Conservation (phyloP, 2,329 filamentous ascomycete species). For the Diaporthe caulivora region DNA sequence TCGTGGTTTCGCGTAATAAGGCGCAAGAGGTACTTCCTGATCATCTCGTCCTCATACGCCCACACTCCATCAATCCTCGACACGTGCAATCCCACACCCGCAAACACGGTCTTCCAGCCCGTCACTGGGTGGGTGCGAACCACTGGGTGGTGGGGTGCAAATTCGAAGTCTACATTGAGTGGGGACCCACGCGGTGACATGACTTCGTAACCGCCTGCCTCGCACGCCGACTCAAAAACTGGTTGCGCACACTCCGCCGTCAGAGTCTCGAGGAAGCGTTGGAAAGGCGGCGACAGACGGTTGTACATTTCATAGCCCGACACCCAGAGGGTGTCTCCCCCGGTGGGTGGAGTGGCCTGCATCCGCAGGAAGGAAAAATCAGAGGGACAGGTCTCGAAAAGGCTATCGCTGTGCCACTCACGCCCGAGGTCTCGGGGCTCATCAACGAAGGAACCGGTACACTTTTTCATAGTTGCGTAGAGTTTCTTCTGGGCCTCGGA, state of each 20-base stretch:
- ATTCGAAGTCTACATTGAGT: constrained; percentile 60
- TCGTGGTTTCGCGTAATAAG: constrained; percentile 54
- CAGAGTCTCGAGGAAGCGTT: constrained; percentile 68
- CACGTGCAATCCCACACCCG: constrained; percentile 61
- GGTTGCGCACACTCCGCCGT: constrained; percentile 68
- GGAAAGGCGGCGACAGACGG: constrained; percentile 67
- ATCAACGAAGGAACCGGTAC: constrained; percentile 37
- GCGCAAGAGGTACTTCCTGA: constrained; percentile 49
- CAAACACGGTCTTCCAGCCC: constrained; percentile 68
- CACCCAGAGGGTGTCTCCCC: constrained; percentile 75
- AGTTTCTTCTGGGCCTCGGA: constrained; percentile 50
- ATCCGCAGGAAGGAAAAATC: constrained; percentile 73
- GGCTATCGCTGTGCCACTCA: constrained; percentile 74
- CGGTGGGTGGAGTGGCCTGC: constrained; percentile 64
- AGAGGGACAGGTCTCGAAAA: constrained; percentile 72
- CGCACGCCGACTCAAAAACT: constrained; percentile 62
- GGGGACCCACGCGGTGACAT: constrained; percentile 63
- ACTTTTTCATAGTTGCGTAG: constrained; percentile 52
- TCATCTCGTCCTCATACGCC: constrained; percentile 56
- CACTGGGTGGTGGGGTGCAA: constrained; percentile 66
- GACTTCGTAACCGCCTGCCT: constrained; percentile 57
- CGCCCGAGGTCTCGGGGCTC: constrained; percentile 52
- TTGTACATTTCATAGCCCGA: constrained; percentile 77
- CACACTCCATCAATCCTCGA: constrained; percentile 62
- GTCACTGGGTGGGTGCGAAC: constrained; percentile 70